phyloP scores from a whole-genome alignment of 73 alveolate species.

The Paramecium octaurelia region DNA sequence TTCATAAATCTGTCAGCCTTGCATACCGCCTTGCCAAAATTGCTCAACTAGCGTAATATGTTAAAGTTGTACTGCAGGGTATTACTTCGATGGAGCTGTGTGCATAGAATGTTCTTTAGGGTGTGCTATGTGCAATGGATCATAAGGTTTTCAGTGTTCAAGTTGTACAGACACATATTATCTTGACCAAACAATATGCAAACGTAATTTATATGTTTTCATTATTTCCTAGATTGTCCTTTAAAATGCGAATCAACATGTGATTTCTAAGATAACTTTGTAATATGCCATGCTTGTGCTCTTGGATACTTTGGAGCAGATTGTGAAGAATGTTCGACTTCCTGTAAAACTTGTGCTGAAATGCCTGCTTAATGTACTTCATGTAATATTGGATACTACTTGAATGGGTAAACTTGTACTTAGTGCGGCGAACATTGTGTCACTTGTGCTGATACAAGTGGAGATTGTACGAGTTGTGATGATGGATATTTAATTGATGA shows the following conservation, averaged over 20 bases:
- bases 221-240: background rate
- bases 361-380: background rate
- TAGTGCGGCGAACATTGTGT: background rate
- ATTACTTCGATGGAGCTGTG: background rate
- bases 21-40: background rate
- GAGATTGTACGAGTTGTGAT: background rate
- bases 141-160: background rate
- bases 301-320: background rate
- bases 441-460: background rate
- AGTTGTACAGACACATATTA: background rate
- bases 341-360: background rate
- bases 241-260: background rate
- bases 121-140: constrained; percentile 2
- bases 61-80: background rate
- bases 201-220: background rate
- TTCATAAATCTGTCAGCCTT: background rate
- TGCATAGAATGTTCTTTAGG: background rate
- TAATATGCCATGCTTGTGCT: background rate
- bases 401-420: background rate
- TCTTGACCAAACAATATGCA: background rate
- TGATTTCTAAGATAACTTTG: background rate
- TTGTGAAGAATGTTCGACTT: background rate
- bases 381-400: background rate
- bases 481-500: background rate
- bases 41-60: background rate